Evolutionary conservation across 768 basidiomycete species (phyloP).

Genomic region (Leccinum variicolor): DNA sequence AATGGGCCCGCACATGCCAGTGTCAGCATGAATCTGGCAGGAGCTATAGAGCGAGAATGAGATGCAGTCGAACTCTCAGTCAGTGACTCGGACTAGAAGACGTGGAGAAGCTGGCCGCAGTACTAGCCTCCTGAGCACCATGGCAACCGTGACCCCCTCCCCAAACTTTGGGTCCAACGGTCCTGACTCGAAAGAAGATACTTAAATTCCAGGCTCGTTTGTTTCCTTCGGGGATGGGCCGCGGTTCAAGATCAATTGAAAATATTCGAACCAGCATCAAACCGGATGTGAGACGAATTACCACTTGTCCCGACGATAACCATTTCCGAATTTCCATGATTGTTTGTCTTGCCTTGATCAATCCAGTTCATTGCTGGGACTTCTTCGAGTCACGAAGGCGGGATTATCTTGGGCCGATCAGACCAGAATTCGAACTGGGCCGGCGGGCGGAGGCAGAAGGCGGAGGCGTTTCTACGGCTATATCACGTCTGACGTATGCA

Average conservation of each 20-base stretch:
- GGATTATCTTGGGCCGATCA: neutral
- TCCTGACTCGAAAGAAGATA: neutral
- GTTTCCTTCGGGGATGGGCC: neutral
- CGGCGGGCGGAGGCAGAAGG: neutral
- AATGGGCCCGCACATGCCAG: neutral
- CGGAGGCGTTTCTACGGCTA: neutral
- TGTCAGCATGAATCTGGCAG: no score
- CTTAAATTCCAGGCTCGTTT: neutral
- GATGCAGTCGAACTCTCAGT: slow-evolving; percentile 12
- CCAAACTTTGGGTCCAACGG: neutral
- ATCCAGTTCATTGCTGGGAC: neutral
- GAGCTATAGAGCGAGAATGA: neutral
- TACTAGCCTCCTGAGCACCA: neutral
- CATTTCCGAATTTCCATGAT: neutral
- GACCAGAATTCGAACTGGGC: neutral
- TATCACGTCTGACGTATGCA: neutral
- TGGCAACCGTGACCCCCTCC: slow-evolving; percentile 7
- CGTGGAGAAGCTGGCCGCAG: neutral
- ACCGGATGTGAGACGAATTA: neutral
- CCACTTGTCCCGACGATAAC: neutral
- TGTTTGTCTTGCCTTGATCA: neutral
- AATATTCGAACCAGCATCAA: neutral
- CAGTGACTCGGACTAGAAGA: slow-evolving; percentile 10
- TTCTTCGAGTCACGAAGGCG: neutral
- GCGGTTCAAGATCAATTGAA: neutral